Base-by-base conservation (phyloP, 2,329 filamentous ascomycete species). In the Sarocladium oryzae region DNA sequence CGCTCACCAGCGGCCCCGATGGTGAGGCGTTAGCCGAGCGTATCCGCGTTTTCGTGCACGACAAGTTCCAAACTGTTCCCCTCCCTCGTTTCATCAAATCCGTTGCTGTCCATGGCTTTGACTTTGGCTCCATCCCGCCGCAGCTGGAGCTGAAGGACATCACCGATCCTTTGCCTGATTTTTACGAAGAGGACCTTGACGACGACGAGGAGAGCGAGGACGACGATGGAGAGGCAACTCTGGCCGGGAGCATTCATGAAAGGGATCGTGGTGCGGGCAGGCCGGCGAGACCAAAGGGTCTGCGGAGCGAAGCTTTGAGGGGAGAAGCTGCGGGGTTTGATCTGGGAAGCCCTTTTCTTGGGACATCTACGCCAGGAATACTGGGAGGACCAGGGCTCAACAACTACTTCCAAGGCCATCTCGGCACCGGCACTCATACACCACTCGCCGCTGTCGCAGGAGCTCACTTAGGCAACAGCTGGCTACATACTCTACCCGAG, bases 61-160 rank as follows among this genome's bases (percentile, higher is more conserved):
- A 89, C 65, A 93, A 91, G 63, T 99, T 99, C 70, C 93, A 99
- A 71, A 84, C 89, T 55, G 85, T 97, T 56, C 81, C 86, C 23
- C 79, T 99, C 43, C 93, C 93, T 53, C 88, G 90, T 62, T 96
- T 99, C 77, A 96, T 99, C 70, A 91, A 93, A 63, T 93, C 90
- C 23, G 93, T 99, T 60, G 86, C 89, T 51, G 91, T 96, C 36
- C 91, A 96, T 66, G 85, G 88, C 55, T 99, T 99, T 69, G 85
- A 92, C 56, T 96, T 99, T 66, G 93, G 93, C 45, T 82, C 76
- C 24, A 83, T 92, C 48, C 77, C 88, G 35, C 93, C 93, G 2
- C 81, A 88, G 59, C 80, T 99, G 37, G 89, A 95, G 64, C 85
- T 99, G 61, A 97, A 96, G 70, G 93, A 97, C 67, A 91, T 99